Percentiles rank a stretch among this genome's conserved stretches.
Evolutionary conservation across 2,329 filamentous ascomycete genomes (phyloP).

Genomic region (Monosporascus sp.): DNA sequence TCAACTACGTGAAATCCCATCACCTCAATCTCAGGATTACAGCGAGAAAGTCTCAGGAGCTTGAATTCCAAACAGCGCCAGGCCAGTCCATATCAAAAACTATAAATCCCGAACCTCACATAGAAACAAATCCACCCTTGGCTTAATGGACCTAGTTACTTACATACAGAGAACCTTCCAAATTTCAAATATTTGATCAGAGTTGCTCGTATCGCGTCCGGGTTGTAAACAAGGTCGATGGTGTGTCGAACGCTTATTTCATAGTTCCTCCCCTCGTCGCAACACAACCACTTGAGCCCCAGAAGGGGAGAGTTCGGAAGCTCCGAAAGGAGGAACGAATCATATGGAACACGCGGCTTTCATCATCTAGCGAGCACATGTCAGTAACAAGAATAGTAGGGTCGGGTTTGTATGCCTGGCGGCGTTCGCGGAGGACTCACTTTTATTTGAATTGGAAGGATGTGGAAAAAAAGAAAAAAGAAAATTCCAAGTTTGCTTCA

Average conservation of each 20-base stretch:
- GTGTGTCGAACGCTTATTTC: slow-evolving; percentile 99
- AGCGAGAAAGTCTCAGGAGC: too few species aligned
- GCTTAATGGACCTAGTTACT: not conserved
- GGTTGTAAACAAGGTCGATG: slow-evolving; percentile 81
- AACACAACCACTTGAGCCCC: slow-evolving; percentile 84
- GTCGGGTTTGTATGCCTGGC: slow-evolving; percentile 9
- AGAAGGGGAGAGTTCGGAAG: slow-evolving; percentile 77
- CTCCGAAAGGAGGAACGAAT: slow-evolving; percentile 63
- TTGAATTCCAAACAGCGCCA: too few species aligned
- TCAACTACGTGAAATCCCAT: too few species aligned
- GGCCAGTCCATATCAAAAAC: too few species aligned
- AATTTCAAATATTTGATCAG: slow-evolving; percentile 58
- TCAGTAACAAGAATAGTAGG: slow-evolving; percentile 24
- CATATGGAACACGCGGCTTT: slow-evolving; percentile 98
- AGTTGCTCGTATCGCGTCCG: slow-evolving; percentile 98
- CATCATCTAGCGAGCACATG: slow-evolving; percentile 71
- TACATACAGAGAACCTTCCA: slow-evolving; percentile 17
- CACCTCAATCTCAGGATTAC: too few species aligned
- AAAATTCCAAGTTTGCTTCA: slow-evolving; percentile 26
- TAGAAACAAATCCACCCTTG: too few species aligned
- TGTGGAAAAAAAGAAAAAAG: slow-evolving; percentile 58
- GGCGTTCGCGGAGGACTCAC: slow-evolving; percentile 51
- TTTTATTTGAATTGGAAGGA: slow-evolving; percentile 99
- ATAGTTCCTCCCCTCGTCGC: slow-evolving; percentile 65
- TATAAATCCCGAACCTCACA: too few species aligned